phyloP scores from a whole-genome alignment of 495 filamentous ascomycete species.

The Hyaloscypha bicolor region DNA sequence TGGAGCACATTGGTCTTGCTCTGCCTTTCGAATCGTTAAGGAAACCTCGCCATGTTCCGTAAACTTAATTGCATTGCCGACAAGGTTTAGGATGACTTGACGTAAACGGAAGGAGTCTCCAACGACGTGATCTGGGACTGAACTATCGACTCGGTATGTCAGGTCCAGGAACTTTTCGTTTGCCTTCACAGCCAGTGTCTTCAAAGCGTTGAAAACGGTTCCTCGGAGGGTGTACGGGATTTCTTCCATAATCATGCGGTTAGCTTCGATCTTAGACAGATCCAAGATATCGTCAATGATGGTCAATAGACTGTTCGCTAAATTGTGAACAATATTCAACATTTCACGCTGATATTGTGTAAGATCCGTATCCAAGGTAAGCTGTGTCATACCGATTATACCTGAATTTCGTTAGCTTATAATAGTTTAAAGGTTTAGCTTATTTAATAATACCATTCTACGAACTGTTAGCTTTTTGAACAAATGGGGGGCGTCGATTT shows the following conservation, averaged over 20 bases:
- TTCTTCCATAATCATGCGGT: slow-evolving; percentile 99
- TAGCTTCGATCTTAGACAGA: slow-evolving; percentile 98
- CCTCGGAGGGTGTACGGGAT: slow-evolving; percentile 95
- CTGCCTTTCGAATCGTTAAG: slow-evolving; percentile 81
- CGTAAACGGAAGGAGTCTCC: slow-evolving; percentile 96
- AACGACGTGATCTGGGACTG: slow-evolving; percentile 94
- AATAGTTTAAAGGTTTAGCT: too few species aligned
- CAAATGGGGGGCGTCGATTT: too few species aligned
- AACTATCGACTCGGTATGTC: slow-evolving; percentile 91
- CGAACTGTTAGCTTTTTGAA: not conserved
- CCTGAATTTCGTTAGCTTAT: slow-evolving; percentile 35
- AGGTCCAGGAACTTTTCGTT: slow-evolving; percentile 95
- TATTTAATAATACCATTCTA: too few species aligned
- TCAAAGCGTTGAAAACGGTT: slow-evolving; percentile 96
- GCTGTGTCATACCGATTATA: slow-evolving; percentile 94
- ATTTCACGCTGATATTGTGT: slow-evolving; percentile 96
- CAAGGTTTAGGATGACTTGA: slow-evolving; percentile 87
- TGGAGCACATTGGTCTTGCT: slow-evolving; percentile 64
- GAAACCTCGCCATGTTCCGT: slow-evolving; percentile 97
- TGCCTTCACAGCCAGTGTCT: slow-evolving; percentile 94
- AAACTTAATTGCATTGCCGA: slow-evolving; percentile 91
- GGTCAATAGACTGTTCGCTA: slow-evolving; percentile 94
- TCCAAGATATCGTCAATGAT: slow-evolving; percentile 99
- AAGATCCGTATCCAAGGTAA: slow-evolving; percentile 93
- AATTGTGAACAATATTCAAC: slow-evolving; percentile 97